Evolutionary conservation across 1,139 yeast genomes (phyloP), one percentile per base, ranked within the genome.

Genomic region (Yamadazyma sp.): DNA sequence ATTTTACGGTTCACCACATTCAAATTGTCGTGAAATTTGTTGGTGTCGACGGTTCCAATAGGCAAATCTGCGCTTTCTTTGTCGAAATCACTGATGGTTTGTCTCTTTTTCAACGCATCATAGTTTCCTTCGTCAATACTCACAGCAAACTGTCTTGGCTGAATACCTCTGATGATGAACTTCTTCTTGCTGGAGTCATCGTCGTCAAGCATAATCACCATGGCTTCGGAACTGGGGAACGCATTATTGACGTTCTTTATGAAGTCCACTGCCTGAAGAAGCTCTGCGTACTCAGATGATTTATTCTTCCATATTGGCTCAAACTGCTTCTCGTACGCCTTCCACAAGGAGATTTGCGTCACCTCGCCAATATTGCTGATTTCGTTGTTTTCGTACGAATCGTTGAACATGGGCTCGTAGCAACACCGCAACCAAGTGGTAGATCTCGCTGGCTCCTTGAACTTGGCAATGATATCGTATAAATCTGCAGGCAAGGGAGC

Each of bases 301-400:
- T 54, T 54, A 25, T 51, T 47, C 5, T 44, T 43, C 69, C 73
- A 63, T 37, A 64, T 62, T 38, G 67, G 67, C 41, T 72, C 72
- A 53, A 92, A 92, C 57, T 86, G 95, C 20, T 81, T 70, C 57
- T 92, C 98, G 61, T 92, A 92, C 0, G 96, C 82, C 59, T 90
- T 88, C 99, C 99, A 92, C 35, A 92, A 73, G 11, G 95, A 86
- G 23, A 92, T 89, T 62, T 92, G 99, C 0, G 97, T 90, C 8
- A 90, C 96, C 57, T 89, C 96, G 4, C 95, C 89, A 23, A 52
- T 57, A 13, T 59, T 64, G 25, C 52, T 51, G 14, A 44, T 44
- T 7, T 42, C 42, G 13, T 45, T 37, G 6, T 75, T 77, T 3
- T 43, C 47, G 24, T 47, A 44, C 21, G 38, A 46, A 12, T 49